Evolutionary conservation across 2,329 filamentous ascomycete species (phyloP), one percentile per base, ranked within the genome.

Genomic region (Microcera coccophila): DNA sequence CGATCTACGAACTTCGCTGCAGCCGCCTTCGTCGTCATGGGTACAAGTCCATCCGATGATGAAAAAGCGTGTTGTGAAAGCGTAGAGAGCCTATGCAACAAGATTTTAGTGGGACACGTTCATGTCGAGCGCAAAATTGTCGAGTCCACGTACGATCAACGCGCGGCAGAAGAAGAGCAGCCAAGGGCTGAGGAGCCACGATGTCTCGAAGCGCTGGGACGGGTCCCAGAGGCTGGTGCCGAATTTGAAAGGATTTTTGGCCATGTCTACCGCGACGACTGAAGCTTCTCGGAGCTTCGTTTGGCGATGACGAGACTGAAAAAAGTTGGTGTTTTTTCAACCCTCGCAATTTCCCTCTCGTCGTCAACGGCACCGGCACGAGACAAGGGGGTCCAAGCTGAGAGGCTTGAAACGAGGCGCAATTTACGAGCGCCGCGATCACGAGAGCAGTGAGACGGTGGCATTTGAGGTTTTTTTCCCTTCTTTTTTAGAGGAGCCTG

Each of bases 181-280:
- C 55, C 74, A 74, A 0, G 87, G 85, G 18, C 80, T 66, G n/a
- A 94, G 65, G 8, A 90, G 64, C 87, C 87, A 94, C 12, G 87
- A 94, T 14, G 87, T 93, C 63, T 82, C 79, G 67, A 86, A 90
- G 44, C 84, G 79, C 64, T 84, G 75, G 32, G 76, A 70, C 5
- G 75, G 74, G 59, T 80, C 76, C 69, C 71, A 79, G 22, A 63
- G 59, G 49, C 64, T 67, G 21, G 51, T 60, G 37, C 67, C 66
- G 38, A 75, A 69, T 41, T 58, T 55, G 53, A 75, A 70, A 32
- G 56, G 57, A 39, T 56, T 59, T 29, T 36, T 37, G 26, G 47
- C 46, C 57, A 59, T 59, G 36, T 38, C 37, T 22, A 39, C 28
- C 28, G 36, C 29, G n/a, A 32, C n/a, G 7, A 8, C 29, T n/a